Evolutionary conservation across 2,329 filamentous ascomycete genomes (phyloP), one percentile per base, ranked within the genome.

Genomic region (Colletotrichum sp.): DNA sequence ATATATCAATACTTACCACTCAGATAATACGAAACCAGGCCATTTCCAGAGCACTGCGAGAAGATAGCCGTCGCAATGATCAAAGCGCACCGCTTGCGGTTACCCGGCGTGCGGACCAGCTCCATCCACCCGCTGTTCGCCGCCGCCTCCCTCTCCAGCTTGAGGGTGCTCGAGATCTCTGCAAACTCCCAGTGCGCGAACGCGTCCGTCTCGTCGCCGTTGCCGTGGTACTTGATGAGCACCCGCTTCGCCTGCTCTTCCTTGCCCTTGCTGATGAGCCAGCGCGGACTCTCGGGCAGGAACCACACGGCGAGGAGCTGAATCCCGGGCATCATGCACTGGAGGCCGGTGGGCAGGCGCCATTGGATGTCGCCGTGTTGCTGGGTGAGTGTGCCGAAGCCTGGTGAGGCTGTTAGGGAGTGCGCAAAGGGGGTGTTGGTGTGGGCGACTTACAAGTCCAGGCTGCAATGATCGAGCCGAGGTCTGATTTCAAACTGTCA

Each of bases 261-360:
- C 26, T 86, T 85, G 36, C 90, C 89, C 76, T 90, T 86, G 43
- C 87, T 86, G 59, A 92, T 85, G 32, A 92, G 81, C 87, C 88
- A 93, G 48, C 92, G 87, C 2, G 92, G 92, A 1, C 88, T 91
- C 77, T 93, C 92, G 0, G 92, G 91, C 7, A 91, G 86, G 67
- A 90, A 88, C 66, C 78, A 83, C 8, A 82, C 65, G 1, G 67
- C 75, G 77, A 84, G 85, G 67, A 89, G 82, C 69, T 88, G 86
- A 12, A 76, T 85, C 82, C 88, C 88, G 88, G 36, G 85, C 85
- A 82, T 71, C 69, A 75, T 68, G 21, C 90, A 84, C 77, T 89
- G 84, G 32, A 84, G 1, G 77, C 79, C 3, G 86, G 80, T 84
- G 86, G 88, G 6, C 87, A 75, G 59, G 87, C 39, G 57, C 69